These are phyloP conservation scores for Solanum virginianum DNA, from an alignment of 257 asterid genomes.

Conservation along the genomic window DNA sequence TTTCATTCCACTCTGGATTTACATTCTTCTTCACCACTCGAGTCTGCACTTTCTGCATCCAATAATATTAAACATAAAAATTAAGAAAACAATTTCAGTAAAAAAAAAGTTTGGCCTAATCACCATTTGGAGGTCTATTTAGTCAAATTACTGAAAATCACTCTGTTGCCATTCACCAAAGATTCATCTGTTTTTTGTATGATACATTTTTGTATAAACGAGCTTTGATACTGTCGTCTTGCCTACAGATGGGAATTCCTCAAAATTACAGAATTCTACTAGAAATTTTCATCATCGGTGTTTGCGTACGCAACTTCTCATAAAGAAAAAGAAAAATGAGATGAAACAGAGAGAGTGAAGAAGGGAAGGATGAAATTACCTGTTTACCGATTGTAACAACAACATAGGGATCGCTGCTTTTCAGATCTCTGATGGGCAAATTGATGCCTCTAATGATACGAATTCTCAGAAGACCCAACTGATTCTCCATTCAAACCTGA, in stretches of 20 bases:
- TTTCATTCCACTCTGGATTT: conserved; percentile 79
- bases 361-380: conserved; percentile 16
- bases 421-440: conserved; percentile 9
- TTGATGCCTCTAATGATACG: conserved; percentile 8
- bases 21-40: conserved; percentile 53
- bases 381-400: conserved; percentile 46
- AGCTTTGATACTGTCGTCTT: background rate
- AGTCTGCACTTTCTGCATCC: conserved; percentile 57
- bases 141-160: background rate
- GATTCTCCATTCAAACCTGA: conserved; percentile 1
- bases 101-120: too few relatives aligned
- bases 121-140: background rate
- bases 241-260: background rate
- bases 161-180: background rate
- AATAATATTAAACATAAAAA: background rate
- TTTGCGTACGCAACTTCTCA: background rate
- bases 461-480: conserved; percentile 10
- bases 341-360: background rate
- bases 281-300: background rate
- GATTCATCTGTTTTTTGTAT: background rate
- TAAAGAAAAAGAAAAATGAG: background rate
- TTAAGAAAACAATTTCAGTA: background rate
- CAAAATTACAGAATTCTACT: background rate
- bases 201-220: background rate
- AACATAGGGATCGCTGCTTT: conserved; percentile 16